Base-by-base conservation (phyloP, 768 basidiomycete species). In the Inosperma sp. region DNA sequence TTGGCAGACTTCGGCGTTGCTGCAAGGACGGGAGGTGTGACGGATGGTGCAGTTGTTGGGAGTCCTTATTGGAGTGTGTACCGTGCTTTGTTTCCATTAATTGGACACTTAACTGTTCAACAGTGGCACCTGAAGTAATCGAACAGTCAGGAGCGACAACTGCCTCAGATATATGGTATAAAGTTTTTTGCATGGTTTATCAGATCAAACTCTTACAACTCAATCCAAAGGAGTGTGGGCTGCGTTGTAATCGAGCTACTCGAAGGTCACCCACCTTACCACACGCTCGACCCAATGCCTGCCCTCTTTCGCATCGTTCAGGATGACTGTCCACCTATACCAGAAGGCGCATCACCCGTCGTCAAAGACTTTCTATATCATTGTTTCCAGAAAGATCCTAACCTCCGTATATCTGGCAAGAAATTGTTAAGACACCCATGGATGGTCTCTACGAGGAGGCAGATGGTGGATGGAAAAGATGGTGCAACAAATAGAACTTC, bases 1-100 rank as follows among this genome's bases (percentile, higher is more conserved):
- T 78, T 99, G n/a, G 96, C 96, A 10, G 96, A 99, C 69, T 99
- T 99, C 62, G 96, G 96, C 44, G 96, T 99, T 16, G 93, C 93
- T 9, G 82, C 88, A 8, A 82, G 84, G 21, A 79, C 83, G 1
- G 86, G 82, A 9, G 84, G 81, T 9, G 84, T 84, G 19, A 80
- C 80, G 37, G 91, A 96, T 64, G 88, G 86, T 60, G 89, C 92
- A 9, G 95, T 99, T 2, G 95, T 98, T 34, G 95, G 95, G 5
- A 94, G 91, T 62, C 95, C 95, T 4, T 99, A 99, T 64, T 99
- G 95, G 95, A 99, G 89, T 93, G 67, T 58, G 86, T 79, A 3
- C 47, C 39, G 7, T 48, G 30, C 3, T 26, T 33, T 52, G 16
- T 27, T 47, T 31, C 33, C 48, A 16, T 42, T 48, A 31, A 44